Conservation (phyloP, 805 yeast species). For the Torulaspora gathmanii region DNA sequence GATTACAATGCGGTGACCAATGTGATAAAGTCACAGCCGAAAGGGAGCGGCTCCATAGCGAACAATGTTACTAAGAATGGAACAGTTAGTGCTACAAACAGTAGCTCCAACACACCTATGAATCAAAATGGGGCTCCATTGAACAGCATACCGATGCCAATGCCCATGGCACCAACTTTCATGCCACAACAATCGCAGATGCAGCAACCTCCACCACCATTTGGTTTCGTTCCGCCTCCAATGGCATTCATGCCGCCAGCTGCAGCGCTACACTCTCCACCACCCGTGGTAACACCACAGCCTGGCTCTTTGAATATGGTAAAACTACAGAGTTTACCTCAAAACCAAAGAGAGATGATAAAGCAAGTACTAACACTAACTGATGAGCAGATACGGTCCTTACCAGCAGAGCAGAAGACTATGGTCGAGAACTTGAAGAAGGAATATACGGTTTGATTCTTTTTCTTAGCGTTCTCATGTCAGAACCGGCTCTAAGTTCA, state of each 20-base stretch:
- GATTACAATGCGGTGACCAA: constrained; percentile 63
- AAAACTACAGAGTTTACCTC: constrained; percentile 49
- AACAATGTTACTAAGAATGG: constrained; percentile 16
- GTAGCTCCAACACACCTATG: constrained; percentile 14
- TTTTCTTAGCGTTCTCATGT: no score
- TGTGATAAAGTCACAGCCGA: constrained; percentile 35
- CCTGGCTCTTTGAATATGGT: constrained; percentile 45
- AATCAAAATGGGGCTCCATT: constrained; percentile 9
- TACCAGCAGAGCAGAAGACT: constrained; percentile 44
- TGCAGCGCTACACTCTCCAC: constrained; percentile 10
- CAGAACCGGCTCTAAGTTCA: no score
- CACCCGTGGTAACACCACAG: constrained; percentile 14
- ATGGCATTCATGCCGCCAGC: constrained; percentile 18
- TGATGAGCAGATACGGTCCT: constrained; percentile 39
- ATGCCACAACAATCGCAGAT: constrained; percentile 16
- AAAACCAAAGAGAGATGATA: constrained; percentile 53
- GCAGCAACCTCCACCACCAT: constrained; percentile 17
- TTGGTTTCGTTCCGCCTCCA: constrained; percentile 18
- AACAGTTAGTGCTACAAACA: constrained; percentile 10
- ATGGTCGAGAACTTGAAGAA: constrained; percentile 53
- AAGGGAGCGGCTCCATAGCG: constrained; percentile 17
- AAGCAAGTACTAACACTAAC: constrained; percentile 46
- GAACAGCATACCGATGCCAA: constrained; percentile 14
- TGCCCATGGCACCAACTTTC: constrained; percentile 15
- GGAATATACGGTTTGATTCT: constrained; percentile 42